These are phyloP conservation scores for Aspergillus brasiliensis DNA, from an alignment of 2,329 filamentous ascomycete species.

Conservation along the genomic window DNA sequence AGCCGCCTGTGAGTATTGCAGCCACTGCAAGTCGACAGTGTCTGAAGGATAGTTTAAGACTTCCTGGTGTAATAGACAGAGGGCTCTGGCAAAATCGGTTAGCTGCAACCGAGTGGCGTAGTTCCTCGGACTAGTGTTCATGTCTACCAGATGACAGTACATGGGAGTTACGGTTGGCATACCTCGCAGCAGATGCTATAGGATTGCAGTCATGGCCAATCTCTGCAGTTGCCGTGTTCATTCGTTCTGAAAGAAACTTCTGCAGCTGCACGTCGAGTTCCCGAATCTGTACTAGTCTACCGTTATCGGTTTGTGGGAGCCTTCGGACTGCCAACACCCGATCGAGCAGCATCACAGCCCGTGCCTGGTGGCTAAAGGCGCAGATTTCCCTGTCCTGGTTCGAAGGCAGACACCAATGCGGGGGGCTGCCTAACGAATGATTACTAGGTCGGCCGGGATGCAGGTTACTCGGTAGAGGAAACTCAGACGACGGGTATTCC, in stretches of 20 bases:
- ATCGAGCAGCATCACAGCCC: background rate
- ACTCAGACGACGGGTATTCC: background rate
- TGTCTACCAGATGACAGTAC: background rate
- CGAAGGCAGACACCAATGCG: background rate
- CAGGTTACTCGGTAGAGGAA: background rate
- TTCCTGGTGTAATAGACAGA: background rate
- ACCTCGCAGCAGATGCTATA: background rate
- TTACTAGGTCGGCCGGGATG: background rate
- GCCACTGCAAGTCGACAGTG: background rate
- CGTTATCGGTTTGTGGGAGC: background rate
- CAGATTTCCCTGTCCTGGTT: background rate
- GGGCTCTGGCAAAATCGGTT: background rate
- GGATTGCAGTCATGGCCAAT: background rate
- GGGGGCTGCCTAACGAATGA: no score
- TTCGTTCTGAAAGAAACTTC: background rate
- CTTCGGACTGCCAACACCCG: background rate
- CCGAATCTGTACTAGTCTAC: background rate
- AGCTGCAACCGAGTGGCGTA: background rate
- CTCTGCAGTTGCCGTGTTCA: background rate
- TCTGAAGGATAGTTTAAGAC: background rate
- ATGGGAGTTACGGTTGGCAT: background rate
- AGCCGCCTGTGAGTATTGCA: background rate
- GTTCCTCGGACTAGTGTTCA: background rate
- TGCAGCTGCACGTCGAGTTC: background rate
- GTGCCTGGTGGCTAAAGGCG: background rate